Percentiles rank a stretch among this genome's conserved stretches.
Conservation (phyloP, 805 yeast species). For the baker's yeast (Saccharomyces cerevisiae) region DNA sequence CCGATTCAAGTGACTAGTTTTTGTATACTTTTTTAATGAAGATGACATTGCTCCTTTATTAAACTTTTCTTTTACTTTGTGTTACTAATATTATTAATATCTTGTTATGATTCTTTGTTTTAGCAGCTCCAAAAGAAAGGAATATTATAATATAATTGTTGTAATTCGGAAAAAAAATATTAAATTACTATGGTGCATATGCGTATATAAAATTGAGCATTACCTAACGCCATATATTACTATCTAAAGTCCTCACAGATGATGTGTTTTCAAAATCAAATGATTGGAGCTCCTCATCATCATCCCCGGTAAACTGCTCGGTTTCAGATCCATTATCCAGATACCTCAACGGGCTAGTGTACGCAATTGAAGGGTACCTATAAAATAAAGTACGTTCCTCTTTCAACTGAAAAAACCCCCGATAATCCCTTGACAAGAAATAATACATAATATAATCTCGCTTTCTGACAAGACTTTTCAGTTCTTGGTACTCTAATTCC, state of each 20-base stretch:
- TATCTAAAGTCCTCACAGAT: not conserved
- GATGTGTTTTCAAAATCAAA: not conserved
- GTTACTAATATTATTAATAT: not conserved
- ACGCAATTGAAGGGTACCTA: constrained; percentile 14
- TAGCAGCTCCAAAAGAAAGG: not conserved
- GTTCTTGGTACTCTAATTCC: constrained; percentile 22
- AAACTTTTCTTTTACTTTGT: not conserved
- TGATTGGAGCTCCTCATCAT: not conserved
- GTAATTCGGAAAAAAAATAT: no score
- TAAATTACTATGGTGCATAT: not conserved
- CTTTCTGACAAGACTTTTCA: constrained; percentile 4
- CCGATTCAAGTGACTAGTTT: constrained; percentile 35
- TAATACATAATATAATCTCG: constrained; percentile 18
- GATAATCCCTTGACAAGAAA: constrained; percentile 19
- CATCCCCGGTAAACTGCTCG: not conserved
- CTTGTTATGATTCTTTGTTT: not conserved
- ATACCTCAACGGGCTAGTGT: constrained; percentile 7
- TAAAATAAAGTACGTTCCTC: constrained; percentile 16
- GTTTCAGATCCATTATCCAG: constrained; percentile 1
- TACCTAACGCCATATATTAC: not conserved
- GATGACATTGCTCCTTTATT: not conserved
- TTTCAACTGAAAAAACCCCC: constrained; percentile 20
- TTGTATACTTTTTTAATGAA: not conserved
- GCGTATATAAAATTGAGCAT: not conserved
- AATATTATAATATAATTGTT: no score